These are phyloP conservation scores for Pythium vanterpoolii DNA, from an alignment of 352 stramenopile species.

Conservation along the genomic window DNA sequence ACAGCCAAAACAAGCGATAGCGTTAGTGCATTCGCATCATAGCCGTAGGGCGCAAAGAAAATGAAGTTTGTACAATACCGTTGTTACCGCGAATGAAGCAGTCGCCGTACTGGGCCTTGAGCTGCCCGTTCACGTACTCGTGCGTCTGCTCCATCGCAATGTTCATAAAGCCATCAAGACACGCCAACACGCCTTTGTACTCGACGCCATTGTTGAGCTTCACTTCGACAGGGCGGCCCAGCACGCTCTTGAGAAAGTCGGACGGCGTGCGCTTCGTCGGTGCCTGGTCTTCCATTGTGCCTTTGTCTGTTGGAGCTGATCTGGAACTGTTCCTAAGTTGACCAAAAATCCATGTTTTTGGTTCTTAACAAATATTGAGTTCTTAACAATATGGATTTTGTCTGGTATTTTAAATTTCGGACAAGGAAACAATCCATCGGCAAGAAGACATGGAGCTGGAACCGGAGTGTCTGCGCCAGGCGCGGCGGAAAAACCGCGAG, in stretches of 20 bases:
- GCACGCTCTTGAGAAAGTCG: conserved; percentile 91
- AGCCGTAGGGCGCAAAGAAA: not conserved
- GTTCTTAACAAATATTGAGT: not conserved
- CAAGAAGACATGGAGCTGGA: conserved; percentile 13
- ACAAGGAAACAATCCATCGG: not conserved
- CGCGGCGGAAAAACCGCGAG: conserved; percentile 46
- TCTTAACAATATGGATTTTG: not conserved
- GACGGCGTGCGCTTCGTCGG: conserved; percentile 83
- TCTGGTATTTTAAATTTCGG: not conserved
- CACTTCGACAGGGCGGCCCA: conserved; percentile 96
- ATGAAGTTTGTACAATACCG: conserved; percentile 78
- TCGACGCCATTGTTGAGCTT: conserved; percentile 99
- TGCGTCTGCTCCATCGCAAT: conserved; percentile 99
- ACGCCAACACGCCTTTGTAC: conserved; percentile 98
- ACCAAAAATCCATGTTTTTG: conserved; percentile 3
- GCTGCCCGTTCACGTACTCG: conserved; percentile 98
- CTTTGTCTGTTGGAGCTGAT: not conserved
- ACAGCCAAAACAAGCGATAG: not conserved
- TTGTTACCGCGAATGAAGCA: conserved; percentile 99
- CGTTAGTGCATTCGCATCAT: not conserved
- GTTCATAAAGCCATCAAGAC: conserved; percentile 99
- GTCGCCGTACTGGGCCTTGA: conserved; percentile 99
- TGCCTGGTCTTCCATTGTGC: conserved; percentile 30
- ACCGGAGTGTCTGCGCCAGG: conserved; percentile 53
- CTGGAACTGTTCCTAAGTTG: conserved; percentile 1